A percentile compares a stretch with the other conserved stretches of the same genome.
phyloP scores from a whole-genome alignment of 1,139 yeast species.

The Scheffersomyces cryptocercus region DNA sequence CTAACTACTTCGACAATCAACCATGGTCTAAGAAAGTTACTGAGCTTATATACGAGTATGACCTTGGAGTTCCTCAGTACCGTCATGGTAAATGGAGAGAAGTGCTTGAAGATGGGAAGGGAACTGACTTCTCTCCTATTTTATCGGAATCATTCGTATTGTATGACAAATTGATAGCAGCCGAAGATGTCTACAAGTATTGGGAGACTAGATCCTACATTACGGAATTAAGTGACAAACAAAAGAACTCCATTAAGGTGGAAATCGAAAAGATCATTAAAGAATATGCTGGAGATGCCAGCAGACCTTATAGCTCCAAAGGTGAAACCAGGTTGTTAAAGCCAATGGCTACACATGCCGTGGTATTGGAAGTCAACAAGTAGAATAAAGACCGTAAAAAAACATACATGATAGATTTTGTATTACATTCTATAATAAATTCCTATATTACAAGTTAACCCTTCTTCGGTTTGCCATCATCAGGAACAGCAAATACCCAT shows the following conservation, averaged over 20 bases:
- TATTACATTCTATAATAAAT: background rate
- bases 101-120: conserved; percentile 30
- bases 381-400: background rate
- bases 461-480: background rate
- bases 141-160: conserved; percentile 33
- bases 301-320: conserved; percentile 1
- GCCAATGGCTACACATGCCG: conserved; percentile 18
- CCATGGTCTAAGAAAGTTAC: conserved; percentile 31
- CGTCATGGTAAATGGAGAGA: conserved; percentile 52
- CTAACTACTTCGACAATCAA: conserved; percentile 12
- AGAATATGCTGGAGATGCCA: conserved; percentile 12
- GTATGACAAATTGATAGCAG: conserved; percentile 28
- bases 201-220: conserved; percentile 64
- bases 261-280: conserved; percentile 27
- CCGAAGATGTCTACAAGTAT: conserved; percentile 44
- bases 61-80: conserved; percentile 57
- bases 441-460: background rate
- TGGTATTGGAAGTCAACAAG: conserved; percentile 9
- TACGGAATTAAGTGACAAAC: conserved; percentile 43
- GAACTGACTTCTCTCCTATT: conserved; percentile 25
- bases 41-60: conserved; percentile 27
- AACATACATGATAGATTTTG: background rate
- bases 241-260: conserved; percentile 30
- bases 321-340: conserved; percentile 10
- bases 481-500: background rate